These are phyloP conservation scores for Ceratocystis eucalypticola DNA, from an alignment of 2,329 filamentous ascomycete genomes.

Conservation along the genomic window DNA sequence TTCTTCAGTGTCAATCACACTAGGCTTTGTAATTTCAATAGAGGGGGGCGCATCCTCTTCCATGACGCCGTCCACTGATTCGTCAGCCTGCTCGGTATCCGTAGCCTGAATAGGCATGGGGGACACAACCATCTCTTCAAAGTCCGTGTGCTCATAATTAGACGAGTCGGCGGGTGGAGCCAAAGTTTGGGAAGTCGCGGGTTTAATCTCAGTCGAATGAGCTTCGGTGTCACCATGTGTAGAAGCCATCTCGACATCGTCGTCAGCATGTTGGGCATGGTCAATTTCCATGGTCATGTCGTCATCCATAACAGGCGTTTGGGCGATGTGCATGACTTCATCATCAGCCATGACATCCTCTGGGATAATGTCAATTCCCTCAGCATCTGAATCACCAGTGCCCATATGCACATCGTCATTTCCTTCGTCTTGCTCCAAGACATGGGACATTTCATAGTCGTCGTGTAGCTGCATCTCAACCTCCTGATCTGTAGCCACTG, in stretches of 20 bases:
- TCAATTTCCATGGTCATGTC: slow-evolving; percentile 1
- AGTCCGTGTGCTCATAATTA: background rate
- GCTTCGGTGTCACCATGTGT: background rate
- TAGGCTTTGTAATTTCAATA: background rate
- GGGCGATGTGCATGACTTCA: background rate
- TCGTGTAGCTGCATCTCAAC: slow-evolving; percentile 18
- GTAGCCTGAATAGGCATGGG: slow-evolving; percentile 4
- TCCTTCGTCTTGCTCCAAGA: background rate
- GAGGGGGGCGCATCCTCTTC: background rate
- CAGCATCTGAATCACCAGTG: slow-evolving; percentile 5
- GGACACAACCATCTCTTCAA: background rate
- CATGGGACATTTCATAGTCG: slow-evolving; percentile 16
- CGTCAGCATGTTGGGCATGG: background rate
- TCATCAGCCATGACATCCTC: slow-evolving; percentile 18
- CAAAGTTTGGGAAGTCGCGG: background rate
- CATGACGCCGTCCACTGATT: background rate
- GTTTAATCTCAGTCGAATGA: background rate
- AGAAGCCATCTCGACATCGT: slow-evolving; percentile 7
- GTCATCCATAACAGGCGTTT: background rate
- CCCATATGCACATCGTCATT: slow-evolving; percentile 12
- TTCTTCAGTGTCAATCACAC: background rate
- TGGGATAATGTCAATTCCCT: background rate
- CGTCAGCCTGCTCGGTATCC: background rate
- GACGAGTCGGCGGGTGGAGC: background rate
- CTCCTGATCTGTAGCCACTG: slow-evolving; percentile 15